phyloP scores from a whole-genome alignment of 176 grass and related monocot genomes.

The Eragrostis curvula region DNA sequence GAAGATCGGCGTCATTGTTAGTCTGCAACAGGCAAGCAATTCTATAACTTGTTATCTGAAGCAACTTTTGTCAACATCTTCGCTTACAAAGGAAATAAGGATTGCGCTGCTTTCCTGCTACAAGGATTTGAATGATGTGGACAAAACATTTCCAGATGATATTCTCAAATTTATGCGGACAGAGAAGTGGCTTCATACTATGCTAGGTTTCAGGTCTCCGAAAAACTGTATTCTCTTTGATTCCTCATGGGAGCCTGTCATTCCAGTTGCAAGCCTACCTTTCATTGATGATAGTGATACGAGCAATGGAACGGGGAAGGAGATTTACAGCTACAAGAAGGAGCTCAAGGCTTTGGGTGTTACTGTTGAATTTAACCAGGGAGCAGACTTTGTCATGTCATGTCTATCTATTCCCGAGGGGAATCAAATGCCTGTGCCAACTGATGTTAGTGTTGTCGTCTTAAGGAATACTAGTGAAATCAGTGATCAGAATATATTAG shows the following conservation, averaged over 20 bases:
- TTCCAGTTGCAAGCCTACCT: slow-evolving; percentile 47
- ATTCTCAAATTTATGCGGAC: slow-evolving; percentile 23
- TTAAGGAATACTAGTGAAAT: neutral
- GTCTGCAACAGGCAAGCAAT: slow-evolving; percentile 28
- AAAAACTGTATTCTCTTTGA: slow-evolving; percentile 31
- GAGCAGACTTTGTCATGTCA: slow-evolving; percentile 37
- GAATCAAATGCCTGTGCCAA: neutral
- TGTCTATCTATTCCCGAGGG: neutral
- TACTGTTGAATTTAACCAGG: slow-evolving; percentile 25
- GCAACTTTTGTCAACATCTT: slow-evolving; percentile 17
- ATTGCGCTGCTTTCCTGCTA: slow-evolving; percentile 41
- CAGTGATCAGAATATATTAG: neutral
- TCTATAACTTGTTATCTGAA: slow-evolving; percentile 32
- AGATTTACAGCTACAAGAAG: slow-evolving; percentile 43
- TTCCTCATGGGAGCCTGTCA: slow-evolving; percentile 43
- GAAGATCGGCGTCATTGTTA: slow-evolving; percentile 28
- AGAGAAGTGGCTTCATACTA: slow-evolving; percentile 51
- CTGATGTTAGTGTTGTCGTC: neutral
- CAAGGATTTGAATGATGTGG: neutral
- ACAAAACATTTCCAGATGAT: slow-evolving; percentile 22
- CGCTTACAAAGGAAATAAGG: slow-evolving; percentile 34
- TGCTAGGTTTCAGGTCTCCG: slow-evolving; percentile 38
- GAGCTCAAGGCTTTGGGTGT: slow-evolving; percentile 47
- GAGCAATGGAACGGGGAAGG: slow-evolving; percentile 14
- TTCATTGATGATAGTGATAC: slow-evolving; percentile 45